phyloP scores from a whole-genome alignment of 1,139 yeast genomes.

The Yamadazyma sp. region DNA sequence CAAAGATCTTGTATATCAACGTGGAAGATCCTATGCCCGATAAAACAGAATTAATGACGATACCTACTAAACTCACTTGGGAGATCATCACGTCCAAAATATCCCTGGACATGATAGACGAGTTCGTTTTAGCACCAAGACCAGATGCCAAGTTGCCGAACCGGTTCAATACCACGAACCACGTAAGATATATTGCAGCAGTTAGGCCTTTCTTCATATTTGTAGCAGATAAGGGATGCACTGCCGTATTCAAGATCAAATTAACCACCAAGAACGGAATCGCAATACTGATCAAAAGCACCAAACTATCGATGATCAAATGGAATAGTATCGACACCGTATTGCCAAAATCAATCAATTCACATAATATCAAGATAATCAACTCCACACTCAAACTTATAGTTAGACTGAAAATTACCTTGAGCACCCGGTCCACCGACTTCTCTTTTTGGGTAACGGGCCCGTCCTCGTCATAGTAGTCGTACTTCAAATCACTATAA shows the following conservation, averaged over 20 bases:
- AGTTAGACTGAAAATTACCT: constrained; percentile 29
- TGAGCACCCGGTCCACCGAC: constrained; percentile 16
- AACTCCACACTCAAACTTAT: constrained; percentile 34
- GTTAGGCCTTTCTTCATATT: constrained; percentile 14
- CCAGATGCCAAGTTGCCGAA: constrained; percentile 37
- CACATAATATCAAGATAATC: constrained; percentile 39
- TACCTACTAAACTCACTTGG: constrained; percentile 68
- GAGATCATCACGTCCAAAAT: constrained; percentile 48
- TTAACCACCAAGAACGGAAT: constrained; percentile 36
- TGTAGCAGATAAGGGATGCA: constrained; percentile 20
- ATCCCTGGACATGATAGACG: constrained; percentile 17
- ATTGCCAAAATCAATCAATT: constrained; percentile 26
- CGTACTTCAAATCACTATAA: constrained; percentile 4
- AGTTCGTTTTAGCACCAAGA: constrained; percentile 21
- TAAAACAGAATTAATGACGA: constrained; percentile 66
- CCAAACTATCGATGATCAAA: constrained; percentile 31
- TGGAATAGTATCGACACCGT: constrained; percentile 27
- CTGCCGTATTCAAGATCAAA: constrained; percentile 28
- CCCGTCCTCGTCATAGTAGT: constrained; percentile 3
- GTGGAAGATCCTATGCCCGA: constrained; percentile 77
- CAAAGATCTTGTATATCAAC: constrained; percentile 42
- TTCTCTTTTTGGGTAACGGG: neutral
- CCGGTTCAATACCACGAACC: constrained; percentile 37
- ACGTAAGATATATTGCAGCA: constrained; percentile 17
- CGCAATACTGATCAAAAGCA: constrained; percentile 30